Percentiles rank a stretch among this genome's conserved stretches.
Conservation (phyloP, 371 early-diverging fungal species). For the Lichtheimia ornata region DNA sequence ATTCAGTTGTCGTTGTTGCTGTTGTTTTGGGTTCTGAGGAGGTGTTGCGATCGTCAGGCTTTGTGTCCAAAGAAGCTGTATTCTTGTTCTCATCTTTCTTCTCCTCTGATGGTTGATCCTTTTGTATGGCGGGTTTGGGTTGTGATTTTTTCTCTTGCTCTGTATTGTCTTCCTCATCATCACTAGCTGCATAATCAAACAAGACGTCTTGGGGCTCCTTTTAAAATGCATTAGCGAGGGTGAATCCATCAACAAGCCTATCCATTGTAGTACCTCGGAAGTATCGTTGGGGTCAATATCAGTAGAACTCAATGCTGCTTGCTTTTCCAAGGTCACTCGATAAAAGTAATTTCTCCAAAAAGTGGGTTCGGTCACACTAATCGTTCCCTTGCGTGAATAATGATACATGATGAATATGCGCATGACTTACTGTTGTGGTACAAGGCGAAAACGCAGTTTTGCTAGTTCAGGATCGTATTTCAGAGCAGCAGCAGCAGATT, state of each 20-base stretch:
- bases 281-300: constrained; percentile 16
- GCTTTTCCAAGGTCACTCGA: constrained; percentile 66
- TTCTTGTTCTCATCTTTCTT: neutral
- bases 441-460: constrained; percentile 64
- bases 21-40: neutral
- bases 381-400: neutral
- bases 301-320: constrained; percentile 35
- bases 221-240: neutral
- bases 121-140: neutral
- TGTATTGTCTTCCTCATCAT: constrained; percentile 2
- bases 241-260: constrained; percentile 2
- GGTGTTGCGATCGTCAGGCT: neutral
- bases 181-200: constrained; percentile 9
- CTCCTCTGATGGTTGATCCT: constrained; percentile 7
- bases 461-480: constrained; percentile 60
- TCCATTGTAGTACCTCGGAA: constrained; percentile 6
- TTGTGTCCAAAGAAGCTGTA: neutral
- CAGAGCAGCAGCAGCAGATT: constrained; percentile 63
- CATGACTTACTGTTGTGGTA: constrained; percentile 64
- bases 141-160: neutral
- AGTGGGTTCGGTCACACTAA: constrained; percentile 49
- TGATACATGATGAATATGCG: neutral
- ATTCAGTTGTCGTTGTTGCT: constrained; percentile 3
- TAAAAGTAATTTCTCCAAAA: constrained; percentile 84
- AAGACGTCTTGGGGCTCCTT: constrained; percentile 4